A percentile compares a stretch with the other conserved stretches of the same genome.
Evolutionary conservation across 148 eudicot genomes (phyloP).

Genomic region (Cornus suecica): DNA sequence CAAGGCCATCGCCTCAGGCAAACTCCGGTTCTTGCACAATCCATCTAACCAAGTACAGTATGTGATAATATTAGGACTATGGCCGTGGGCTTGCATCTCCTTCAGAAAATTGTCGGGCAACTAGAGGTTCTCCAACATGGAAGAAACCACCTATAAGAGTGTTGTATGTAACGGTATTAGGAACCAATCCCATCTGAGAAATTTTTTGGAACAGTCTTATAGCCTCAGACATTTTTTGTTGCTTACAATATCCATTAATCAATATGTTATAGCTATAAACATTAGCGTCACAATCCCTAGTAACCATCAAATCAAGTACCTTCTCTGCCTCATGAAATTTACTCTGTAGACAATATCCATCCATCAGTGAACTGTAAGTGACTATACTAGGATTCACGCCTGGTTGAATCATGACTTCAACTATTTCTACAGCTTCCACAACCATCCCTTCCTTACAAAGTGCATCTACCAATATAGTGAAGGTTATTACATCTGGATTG

Average conservation of each 20-base stretch:
- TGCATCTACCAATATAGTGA: too few species aligned
- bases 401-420: slow-evolving; percentile 4
- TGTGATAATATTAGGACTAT: background rate
- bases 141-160: too few species aligned
- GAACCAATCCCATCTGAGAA: background rate
- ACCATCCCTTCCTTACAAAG: too few species aligned
- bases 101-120: background rate
- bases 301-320: background rate
- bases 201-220: background rate
- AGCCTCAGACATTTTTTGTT: slow-evolving; percentile 3
- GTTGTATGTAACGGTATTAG: background rate
- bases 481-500: too few species aligned
- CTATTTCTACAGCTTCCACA: too few species aligned
- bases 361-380: too few species aligned
- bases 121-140: background rate
- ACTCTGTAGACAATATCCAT: too few species aligned
- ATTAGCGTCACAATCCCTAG: slow-evolving; percentile 3
- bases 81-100: background rate
- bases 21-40: too few species aligned
- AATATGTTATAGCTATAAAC: background rate
- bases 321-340: slow-evolving; percentile 10
- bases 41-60: background rate
- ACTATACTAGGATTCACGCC: background rate
- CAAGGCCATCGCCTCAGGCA: too few species aligned
- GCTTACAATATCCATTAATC: too few species aligned